Base-by-base conservation (phyloP, 1,284 basidiomycete genomes). In the Cryptococcus wingfieldii region DNA sequence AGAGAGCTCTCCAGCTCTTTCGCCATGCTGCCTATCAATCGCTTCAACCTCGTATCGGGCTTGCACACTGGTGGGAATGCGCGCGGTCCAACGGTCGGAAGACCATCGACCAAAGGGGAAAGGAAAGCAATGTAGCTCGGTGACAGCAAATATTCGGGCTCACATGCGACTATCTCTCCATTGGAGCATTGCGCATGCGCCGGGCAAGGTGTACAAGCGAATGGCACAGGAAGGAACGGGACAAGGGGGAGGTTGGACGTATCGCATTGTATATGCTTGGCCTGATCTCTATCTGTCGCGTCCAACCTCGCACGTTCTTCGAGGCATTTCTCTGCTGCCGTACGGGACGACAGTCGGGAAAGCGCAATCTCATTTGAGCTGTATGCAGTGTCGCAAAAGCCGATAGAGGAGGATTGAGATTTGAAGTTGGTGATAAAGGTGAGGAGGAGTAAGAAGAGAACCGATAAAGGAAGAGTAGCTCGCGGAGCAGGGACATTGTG, bases 41-140 rank as follows among this genome's bases (percentile, higher is more conserved):
- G 79, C 76, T 87, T 88, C 68, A 88, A 84, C 66, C 80, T 84
- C 47, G 89, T 89, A 75, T 97, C 92, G 67, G 89, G 87, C 41
- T 84, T 79, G 73, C 94, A 97, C 37, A 80, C 79, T 23, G 90
- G 89, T 10, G 90, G 83, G 61, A 95, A 81, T 7, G 87, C 88
- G 39, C 91, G 80, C 47, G 88, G 83, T 8, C 89, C 88, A 25
- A 91, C 71, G 14, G 84, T 83, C 10, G 91, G 90, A 47, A 93
- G 68, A 19, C 91, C 90, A 75, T 92, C 83, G 34, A 87, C 28
- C 14, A 74, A 55, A 14, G 72, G 61, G 3, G 64, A 59, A 12
- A 73, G 48, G 34, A 71, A 55, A 3, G 61, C 56, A 69, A 75
- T 54, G 4, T 68, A 62, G 50, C 65, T 60, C 3, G 60, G 55